Conservation (phyloP, 2,329 filamentous ascomycete genomes). For the Microcyclospora pomicola region DNA sequence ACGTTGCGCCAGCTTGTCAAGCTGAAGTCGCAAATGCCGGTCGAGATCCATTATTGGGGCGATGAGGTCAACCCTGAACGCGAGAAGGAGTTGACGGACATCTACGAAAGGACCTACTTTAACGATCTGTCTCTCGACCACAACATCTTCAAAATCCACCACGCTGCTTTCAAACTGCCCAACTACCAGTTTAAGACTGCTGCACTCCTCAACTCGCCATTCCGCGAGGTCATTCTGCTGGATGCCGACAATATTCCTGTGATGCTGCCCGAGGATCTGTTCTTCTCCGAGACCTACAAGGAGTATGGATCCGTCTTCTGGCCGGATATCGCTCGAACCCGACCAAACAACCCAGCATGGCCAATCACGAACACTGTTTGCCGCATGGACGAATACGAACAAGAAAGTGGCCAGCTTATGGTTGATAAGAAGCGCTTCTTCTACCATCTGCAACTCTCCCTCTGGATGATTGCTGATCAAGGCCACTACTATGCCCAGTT, state of each 20-base stretch:
- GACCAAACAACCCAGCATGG: constrained; percentile 19
- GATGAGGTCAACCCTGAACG: constrained; percentile 14
- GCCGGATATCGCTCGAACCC: constrained; percentile 25
- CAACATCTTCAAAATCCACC: constrained; percentile 11
- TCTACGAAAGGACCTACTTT: constrained; percentile 14
- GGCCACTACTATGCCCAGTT: constrained; percentile 18
- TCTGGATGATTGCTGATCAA: constrained; percentile 12
- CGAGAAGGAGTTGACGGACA: constrained; percentile 6
- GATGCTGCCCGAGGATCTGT: constrained; percentile 19
- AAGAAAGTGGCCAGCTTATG: constrained; percentile 24
- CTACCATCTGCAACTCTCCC: constrained; percentile 26
- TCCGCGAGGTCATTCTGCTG: constrained; percentile 23
- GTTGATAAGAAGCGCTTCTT: constrained; percentile 25
- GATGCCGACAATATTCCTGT: constrained; percentile 26
- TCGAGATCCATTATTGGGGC: constrained; percentile 21
- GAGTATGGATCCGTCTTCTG: constrained; percentile 24
- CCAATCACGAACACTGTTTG: constrained; percentile 25
- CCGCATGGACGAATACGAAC: constrained; percentile 24
- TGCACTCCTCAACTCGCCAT: constrained; percentile 24
- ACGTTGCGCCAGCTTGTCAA: constrained; percentile 7
- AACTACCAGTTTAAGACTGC: constrained; percentile 25
- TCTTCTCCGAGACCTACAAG: constrained; percentile 14
- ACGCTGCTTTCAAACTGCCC: constrained; percentile 6
- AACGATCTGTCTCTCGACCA: constrained; percentile 16
- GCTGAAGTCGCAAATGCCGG: constrained; percentile 12